Evolutionary conservation across 163 green algal species (phyloP), one percentile per base, ranked within the genome.

Genomic region (Scenedesmus sp.): DNA sequence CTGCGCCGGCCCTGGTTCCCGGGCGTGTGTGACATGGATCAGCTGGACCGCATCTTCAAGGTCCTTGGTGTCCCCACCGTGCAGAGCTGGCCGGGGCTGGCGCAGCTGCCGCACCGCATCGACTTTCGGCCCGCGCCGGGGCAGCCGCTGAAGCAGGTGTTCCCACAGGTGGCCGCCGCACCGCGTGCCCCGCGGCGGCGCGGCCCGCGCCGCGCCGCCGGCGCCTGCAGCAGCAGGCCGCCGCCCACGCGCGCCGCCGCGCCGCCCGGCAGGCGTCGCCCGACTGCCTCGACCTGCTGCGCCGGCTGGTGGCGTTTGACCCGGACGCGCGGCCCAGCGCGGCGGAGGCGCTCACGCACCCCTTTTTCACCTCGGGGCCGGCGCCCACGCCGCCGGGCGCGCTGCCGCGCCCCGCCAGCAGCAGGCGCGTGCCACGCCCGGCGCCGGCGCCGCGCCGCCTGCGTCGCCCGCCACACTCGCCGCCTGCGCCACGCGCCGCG

Each of bases 271-370:
- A 93, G 87, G 91, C 91, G 5, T 84, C 80, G 11, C 81, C 90
- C 10, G 92, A 96, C 53, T 88, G 89, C 0, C 80, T 97, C 53
- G 93, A 96, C 80, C 83, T 97, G 80, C 83, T 98, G 69, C 77
- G 72, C 5, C 77, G 81, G 24, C 91, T 97, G 89, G 74, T 97
- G 76, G 47, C 72, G 0, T 85, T 97, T 26, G 86, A 97, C 69
- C 91, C 93, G 0, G 60, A 73, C 3, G 63, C 79, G 2, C 84
- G 94, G 24, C 88, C 93, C 54, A 89, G 77, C 26, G 60, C 84
- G 34, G 53, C 73, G 26, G 63, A 83, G 18, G 84, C 82, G 22
- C 72, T 91, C 60, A 26, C 53, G 10, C 86, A 91, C 80, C 83
- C 83, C 36, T 93, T 80, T 70, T 90, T 93, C 77, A 64, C n/a